Evolutionary conservation across 225 moss, liverwort and hornwort species (phyloP), one percentile per base, ranked within the genome.

Genomic region (Pleurozium schreberi): DNA sequence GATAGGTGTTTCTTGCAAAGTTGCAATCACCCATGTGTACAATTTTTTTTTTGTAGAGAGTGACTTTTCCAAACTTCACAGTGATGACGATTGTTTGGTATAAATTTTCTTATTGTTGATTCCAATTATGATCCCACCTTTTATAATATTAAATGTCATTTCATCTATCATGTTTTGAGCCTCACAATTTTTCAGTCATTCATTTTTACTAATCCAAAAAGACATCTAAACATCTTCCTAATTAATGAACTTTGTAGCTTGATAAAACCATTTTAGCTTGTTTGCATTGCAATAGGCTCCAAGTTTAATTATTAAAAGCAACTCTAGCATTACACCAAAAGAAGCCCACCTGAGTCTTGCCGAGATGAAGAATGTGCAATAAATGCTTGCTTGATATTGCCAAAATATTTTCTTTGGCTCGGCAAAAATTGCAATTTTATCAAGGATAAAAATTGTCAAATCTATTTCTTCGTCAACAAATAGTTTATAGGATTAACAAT

Each of bases 341-440:
- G 1, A 30, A 45, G 18, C 4, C 30, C 6, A 28, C 6, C 4
- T 1, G 0, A 2, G 0, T 45, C 45, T 73, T 45, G n/a, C n/a
- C 1, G 6, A 4, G 6, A 73, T 45, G 73, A 45, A 73, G 11
- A 45, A 17, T 45, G 3, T 1, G 0, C 30, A 45, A 17, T 45
- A 73, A 45, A 73, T 53, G 53, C 15, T 53, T 73, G 10, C 45
- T 73, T 45, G 18, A 17, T 6, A 0, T 0, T 2, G 0, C 3
- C 2, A 17, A 43, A 43, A 18, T 73, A 45, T 30, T 30, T 0
- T 40, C 43, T 71, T 71, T 43, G 6, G 0, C 3, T 27, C 2
- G 2, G 16, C 9, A 42, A 27, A 25, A 22, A 70, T 26, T 43
- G 3, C 1, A 43, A 5, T 71, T 71, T 43, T 27, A 4, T 43